Evolutionary conservation across 352 stramenopile genomes (phyloP).

Genomic region (Phytophthora ohioensis): DNA sequence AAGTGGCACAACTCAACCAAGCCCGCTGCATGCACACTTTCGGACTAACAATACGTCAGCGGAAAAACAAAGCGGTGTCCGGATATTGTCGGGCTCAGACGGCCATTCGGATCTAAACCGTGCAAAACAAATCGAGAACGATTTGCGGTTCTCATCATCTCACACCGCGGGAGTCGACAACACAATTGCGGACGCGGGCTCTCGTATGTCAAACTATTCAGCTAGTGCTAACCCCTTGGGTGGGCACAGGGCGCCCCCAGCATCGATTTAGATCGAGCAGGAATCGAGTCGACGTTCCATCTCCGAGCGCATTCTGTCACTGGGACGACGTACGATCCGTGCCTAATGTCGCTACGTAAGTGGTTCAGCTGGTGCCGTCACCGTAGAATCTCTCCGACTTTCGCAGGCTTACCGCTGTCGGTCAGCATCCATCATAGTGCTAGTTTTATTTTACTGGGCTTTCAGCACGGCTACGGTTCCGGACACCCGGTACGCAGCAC

Average conservation of each 20-base stretch:
- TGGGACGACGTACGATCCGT: constrained; percentile 1
- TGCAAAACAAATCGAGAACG: background rate
- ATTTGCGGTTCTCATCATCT: background rate
- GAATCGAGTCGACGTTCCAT: constrained; percentile 15
- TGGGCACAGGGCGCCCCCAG: background rate
- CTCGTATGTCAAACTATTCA: background rate
- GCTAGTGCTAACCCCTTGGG: background rate
- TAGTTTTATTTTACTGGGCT: constrained; percentile 5
- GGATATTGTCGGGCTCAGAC: background rate
- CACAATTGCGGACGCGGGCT: background rate
- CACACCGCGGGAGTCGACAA: background rate
- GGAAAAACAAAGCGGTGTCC: background rate
- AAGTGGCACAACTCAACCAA: background rate
- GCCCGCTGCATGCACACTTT: background rate
- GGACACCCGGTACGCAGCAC: background rate
- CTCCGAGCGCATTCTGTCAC: constrained; percentile 14
- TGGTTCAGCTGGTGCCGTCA: constrained; percentile 4
- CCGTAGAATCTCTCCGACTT: background rate
- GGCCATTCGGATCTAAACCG: background rate
- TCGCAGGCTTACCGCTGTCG: background rate
- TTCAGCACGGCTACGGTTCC: constrained; percentile 1
- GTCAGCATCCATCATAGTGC: constrained; percentile 2
- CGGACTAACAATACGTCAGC: background rate
- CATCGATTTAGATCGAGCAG: background rate
- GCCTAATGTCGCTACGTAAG: background rate